Evolutionary conservation across 352 stramenopile species (phyloP), one percentile per base, ranked within the genome.

Genomic region (Thraustochytrium striatum): DNA sequence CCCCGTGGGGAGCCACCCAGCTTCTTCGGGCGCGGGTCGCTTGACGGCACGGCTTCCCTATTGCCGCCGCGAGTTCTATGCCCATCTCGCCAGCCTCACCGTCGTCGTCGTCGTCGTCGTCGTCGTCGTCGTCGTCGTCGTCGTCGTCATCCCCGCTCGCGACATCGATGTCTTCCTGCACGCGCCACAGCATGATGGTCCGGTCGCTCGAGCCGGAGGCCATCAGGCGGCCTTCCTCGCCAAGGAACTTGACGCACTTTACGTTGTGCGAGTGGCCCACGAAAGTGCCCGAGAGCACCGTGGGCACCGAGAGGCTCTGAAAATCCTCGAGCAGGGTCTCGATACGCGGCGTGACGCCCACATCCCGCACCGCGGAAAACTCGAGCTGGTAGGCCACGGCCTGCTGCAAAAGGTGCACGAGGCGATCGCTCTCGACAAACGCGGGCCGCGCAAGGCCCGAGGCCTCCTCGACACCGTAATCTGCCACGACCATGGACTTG

Each of bases 341-440:
- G 30, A 94, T 89, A 44, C 92, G 92, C 33, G 90, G 90, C 43
- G 93, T 88, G 1, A 88, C 93, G 72, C 92, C 92, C 0, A 43
- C n/a, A 88, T 89, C 53, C 93, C 88, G 58, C 93, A 93, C 44
- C 88, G 86, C 86, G 88, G 92, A 62, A 69, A 94, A 94, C 69
- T 94, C 90, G 88, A 93, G 92, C 72, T 94, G 90, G 81, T 94
- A 94, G 7, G 90, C 89, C 9, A 93, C 89, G 61, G 87, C 89
- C 75, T 94, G 90, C 55, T 93, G 89, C 19, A 93, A 81, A 50
- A 94, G 83, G 44, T 91, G 85, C 55, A 94, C 85, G 3, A 94
- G 83, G 70, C 70, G 70, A 43, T 72, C 11, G 28, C 68, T 75
- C 5, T 30, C 65, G 1, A 75, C 65, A 8, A 55, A 75, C 7